Percentiles rank a stretch among this genome's conserved stretches.
phyloP scores from a whole-genome alignment of 257 asterid genomes.

The Rehmannia glutinosa region DNA sequence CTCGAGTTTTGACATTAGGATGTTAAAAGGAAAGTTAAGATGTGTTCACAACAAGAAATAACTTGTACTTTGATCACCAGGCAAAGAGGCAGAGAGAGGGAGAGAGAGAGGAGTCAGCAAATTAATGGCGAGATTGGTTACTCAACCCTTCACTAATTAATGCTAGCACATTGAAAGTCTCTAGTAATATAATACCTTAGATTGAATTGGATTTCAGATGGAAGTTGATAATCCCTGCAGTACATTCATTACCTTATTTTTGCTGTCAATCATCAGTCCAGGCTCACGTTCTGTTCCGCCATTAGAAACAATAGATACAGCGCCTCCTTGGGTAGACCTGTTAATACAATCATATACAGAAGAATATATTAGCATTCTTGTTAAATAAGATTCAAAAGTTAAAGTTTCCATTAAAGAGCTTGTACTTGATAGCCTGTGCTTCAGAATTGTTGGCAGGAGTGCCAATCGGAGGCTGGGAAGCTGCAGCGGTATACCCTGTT shows the following conservation, averaged over 20 bases:
- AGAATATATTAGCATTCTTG: constrained; percentile 12
- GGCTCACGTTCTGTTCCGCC: constrained; percentile 42
- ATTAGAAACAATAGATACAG: constrained; percentile 38
- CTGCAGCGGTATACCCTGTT: constrained; percentile 27
- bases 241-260: constrained; percentile 38
- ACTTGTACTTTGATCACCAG: background rate
- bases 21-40: background rate
- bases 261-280: constrained; percentile 49
- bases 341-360: constrained; percentile 14
- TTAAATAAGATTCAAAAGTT: constrained; percentile 1
- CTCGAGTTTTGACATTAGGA: background rate
- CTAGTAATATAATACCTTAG: background rate
- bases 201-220: background rate
- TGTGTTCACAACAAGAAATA: background rate
- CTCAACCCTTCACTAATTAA: constrained; percentile 3
- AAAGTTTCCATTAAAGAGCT: constrained; percentile 8
- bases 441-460: constrained; percentile 57
- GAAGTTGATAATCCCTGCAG: constrained; percentile 27
- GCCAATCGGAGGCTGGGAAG: constrained; percentile 70
- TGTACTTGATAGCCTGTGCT: constrained; percentile 50
- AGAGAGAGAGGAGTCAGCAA: background rate
- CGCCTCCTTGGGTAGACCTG: constrained; percentile 51
- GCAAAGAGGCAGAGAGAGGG: background rate
- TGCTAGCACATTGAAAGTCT: background rate
- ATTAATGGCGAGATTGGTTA: background rate